Evolutionary conservation across 2,329 filamentous ascomycete genomes (phyloP).

Genomic region (Epichloe coenophiala): DNA sequence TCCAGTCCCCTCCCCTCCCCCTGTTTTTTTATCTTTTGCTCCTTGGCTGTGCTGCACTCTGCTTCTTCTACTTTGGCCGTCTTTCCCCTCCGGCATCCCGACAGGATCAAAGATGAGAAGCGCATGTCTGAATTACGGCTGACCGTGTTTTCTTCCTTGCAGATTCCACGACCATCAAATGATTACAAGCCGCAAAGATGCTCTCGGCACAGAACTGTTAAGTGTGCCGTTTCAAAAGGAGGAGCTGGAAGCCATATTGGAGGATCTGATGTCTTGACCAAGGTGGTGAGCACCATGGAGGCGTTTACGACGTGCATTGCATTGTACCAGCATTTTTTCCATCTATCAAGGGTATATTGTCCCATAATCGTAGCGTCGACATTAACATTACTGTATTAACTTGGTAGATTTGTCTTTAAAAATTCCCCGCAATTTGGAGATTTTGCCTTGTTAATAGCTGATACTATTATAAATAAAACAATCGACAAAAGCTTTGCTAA

Average conservation of each 20-base stretch:
- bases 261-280: constrained; percentile 42
- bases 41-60: background rate
- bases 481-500: too few species aligned
- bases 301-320: background rate
- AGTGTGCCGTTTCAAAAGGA: constrained; percentile 76
- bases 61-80: background rate
- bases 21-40: background rate
- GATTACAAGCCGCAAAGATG: constrained; percentile 79
- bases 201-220: constrained; percentile 70
- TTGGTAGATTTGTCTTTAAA: too few species aligned
- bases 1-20: background rate
- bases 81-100: too few species aligned
- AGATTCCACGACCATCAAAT: constrained; percentile 96
- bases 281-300: too few species aligned
- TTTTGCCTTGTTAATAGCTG: too few species aligned
- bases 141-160: background rate
- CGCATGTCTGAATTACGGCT: constrained; percentile 9
- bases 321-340: too few species aligned
- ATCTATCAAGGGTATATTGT: too few species aligned
- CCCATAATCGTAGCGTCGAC: too few species aligned
- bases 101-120: too few species aligned
- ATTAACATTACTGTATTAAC: too few species aligned
- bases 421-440: too few species aligned
- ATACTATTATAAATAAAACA: too few species aligned
- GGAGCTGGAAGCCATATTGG: constrained; percentile 77